Percentiles rank a stretch among this genome's conserved stretches.
Evolutionary conservation across 108 stramenopile genomes (phyloP).

Genomic region (Nitzschia sp.): DNA sequence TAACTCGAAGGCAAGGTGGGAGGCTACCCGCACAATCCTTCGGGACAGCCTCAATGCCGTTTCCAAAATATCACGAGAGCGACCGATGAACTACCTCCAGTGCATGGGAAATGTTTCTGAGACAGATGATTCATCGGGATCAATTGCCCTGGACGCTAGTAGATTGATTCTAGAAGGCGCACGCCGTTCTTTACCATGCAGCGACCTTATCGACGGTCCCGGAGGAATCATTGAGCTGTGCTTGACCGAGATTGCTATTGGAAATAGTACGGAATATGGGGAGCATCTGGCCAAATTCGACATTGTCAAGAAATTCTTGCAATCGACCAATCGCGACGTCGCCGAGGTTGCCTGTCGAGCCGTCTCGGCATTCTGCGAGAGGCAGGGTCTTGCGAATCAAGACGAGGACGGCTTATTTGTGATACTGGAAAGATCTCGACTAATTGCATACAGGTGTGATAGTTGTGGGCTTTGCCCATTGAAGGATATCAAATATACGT

Average conservation of each 20-base stretch:
- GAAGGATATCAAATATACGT: slow-evolving; percentile 50
- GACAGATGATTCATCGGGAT: slow-evolving; percentile 5
- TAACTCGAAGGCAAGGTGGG: slow-evolving; percentile 4
- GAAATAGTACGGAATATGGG: slow-evolving; percentile 3
- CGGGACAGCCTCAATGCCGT: slow-evolving; percentile 24
- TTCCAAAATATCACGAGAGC: slow-evolving; percentile 27
- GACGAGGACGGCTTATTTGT: slow-evolving; percentile 15
- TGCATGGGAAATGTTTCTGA: slow-evolving; percentile 17
- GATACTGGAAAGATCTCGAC: slow-evolving; percentile 16
- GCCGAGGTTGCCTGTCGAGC: slow-evolving; percentile 32
- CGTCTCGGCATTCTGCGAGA: slow-evolving; percentile 31
- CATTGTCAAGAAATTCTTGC: slow-evolving; percentile 27
- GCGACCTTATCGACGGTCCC: slow-evolving; percentile 24
- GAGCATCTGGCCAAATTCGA: slow-evolving; percentile 27
- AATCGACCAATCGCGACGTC: slow-evolving; percentile 7
- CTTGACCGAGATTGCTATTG: slow-evolving; percentile 41
- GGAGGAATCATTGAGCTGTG: slow-evolving; percentile 27
- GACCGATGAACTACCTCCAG: slow-evolving; percentile 44
- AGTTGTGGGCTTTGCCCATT: slow-evolving; percentile 70
- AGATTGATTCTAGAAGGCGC: slow-evolving; percentile 22
- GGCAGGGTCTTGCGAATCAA: background rate
- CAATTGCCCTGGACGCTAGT: slow-evolving; percentile 27
- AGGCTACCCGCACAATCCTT: slow-evolving; percentile 10
- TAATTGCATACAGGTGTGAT: slow-evolving; percentile 70
- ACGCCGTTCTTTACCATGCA: background rate